Percentiles rank a stretch among this genome's conserved stretches.
These are phyloP conservation scores for Celoporthe dispersa DNA, from an alignment of 2,329 filamentous ascomycete genomes.

Conservation along the genomic window DNA sequence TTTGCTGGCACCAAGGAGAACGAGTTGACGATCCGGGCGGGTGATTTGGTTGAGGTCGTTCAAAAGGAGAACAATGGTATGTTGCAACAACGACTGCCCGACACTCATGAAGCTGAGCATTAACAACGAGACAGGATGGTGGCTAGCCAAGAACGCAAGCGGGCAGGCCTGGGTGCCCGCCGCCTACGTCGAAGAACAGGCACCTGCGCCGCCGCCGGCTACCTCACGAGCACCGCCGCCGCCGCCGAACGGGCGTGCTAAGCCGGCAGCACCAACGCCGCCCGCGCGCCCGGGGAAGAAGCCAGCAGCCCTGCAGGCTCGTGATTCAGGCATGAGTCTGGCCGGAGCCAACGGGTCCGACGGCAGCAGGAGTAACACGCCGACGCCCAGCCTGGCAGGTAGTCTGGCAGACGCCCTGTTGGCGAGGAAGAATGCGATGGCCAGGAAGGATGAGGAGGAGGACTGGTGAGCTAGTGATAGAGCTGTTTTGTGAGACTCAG, in stretches of 20 bases:
- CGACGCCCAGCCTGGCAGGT: slow-evolving; percentile 72
- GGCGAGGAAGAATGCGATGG: slow-evolving; percentile 77
- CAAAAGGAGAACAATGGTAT: slow-evolving; percentile 94
- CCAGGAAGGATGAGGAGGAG: slow-evolving; percentile 70
- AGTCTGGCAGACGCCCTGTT: slow-evolving; percentile 80
- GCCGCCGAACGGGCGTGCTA: slow-evolving; percentile 63
- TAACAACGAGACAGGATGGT: slow-evolving; percentile 75
- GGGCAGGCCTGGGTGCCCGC: slow-evolving; percentile 94
- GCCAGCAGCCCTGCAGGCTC: slow-evolving; percentile 68
- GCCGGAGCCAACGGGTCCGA: slow-evolving; percentile 59
- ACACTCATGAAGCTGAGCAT: slow-evolving; percentile 21
- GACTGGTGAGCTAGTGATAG: slow-evolving; percentile 59
- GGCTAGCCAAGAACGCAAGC: slow-evolving; percentile 76
- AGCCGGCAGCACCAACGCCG: slow-evolving; percentile 75
- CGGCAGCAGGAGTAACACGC: slow-evolving; percentile 71
- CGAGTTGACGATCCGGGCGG: slow-evolving; percentile 79
- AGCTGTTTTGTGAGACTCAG: background rate
- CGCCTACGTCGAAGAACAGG: slow-evolving; percentile 88
- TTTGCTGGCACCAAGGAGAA: slow-evolving; percentile 85
- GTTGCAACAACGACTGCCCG: slow-evolving; percentile 38
- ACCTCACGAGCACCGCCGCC: slow-evolving; percentile 64
- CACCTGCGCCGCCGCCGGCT: slow-evolving; percentile 58
- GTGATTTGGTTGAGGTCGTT: slow-evolving; percentile 85
- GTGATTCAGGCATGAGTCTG: slow-evolving; percentile 72
- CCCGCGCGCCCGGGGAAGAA: slow-evolving; percentile 79